Percentiles rank a stretch among this genome's conserved stretches.
Evolutionary conservation across 2,329 filamentous ascomycete species (phyloP).

Genomic region (Plenodomus lindquistii): DNA sequence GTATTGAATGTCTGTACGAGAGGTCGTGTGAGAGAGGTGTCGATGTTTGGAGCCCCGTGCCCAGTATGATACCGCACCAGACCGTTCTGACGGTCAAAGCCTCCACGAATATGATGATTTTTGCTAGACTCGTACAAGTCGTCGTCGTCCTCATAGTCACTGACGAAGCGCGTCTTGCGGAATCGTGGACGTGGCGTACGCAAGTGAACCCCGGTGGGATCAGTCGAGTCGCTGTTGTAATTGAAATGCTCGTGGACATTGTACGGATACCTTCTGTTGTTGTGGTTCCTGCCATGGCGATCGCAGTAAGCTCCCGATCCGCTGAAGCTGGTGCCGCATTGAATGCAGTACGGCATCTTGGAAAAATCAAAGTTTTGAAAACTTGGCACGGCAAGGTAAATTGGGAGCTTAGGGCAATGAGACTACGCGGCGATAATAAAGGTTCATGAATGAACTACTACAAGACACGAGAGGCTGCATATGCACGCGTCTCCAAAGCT

Average conservation of each 20-base stretch:
- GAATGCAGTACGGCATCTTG: conserved; percentile 19
- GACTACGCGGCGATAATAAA: conserved; percentile 1
- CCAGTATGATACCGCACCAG: conserved; percentile 1
- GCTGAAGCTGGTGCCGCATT: conserved; percentile 9
- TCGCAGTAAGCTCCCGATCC: conserved; percentile 17
- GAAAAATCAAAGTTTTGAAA: background rate
- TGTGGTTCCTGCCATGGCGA: conserved; percentile 8
- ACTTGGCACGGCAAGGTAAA: background rate
- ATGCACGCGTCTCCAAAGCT: background rate
- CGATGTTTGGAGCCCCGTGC: background rate
- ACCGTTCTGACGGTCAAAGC: background rate
- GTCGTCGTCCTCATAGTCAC: conserved; percentile 1
- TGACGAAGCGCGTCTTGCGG: conserved; percentile 1
- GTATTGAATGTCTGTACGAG: conserved; percentile 13
- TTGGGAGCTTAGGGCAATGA: background rate
- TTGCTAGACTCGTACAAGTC: background rate
- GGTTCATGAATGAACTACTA: background rate
- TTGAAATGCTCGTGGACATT: conserved; percentile 3
- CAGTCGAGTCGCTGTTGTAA: conserved; percentile 9
- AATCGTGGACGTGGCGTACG: conserved; percentile 2
- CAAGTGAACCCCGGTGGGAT: conserved; percentile 6
- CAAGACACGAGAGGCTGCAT: conserved; percentile 15
- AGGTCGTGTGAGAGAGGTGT: background rate
- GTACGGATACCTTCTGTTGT: background rate
- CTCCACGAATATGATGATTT: background rate